Conservation (phyloP, 2,329 filamentous ascomycete genomes). For the Myriosclerotinia duriaeana region DNA sequence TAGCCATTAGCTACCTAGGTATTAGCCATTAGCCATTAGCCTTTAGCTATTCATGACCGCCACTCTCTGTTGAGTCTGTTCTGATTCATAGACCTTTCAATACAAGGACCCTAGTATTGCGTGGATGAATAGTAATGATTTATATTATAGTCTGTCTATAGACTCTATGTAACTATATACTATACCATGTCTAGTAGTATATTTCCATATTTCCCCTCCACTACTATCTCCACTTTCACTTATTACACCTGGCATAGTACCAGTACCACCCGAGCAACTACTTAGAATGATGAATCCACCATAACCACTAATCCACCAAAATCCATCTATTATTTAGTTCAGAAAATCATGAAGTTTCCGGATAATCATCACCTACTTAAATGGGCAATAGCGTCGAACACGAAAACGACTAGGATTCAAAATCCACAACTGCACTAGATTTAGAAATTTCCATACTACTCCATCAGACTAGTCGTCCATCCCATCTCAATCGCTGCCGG, state of each 20-base stretch:
- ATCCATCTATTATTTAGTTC: slow-evolving; percentile 6
- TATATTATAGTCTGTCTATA: too few species aligned
- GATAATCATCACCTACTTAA: slow-evolving; percentile 20
- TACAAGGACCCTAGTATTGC: slow-evolving; percentile 17
- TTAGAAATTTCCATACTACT: slow-evolving; percentile 28
- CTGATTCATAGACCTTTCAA: neutral
- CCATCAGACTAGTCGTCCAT: slow-evolving; percentile 21
- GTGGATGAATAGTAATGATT: neutral
- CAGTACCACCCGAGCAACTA: slow-evolving; percentile 6
- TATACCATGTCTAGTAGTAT: slow-evolving; percentile 15
- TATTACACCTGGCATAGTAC: slow-evolving; percentile 13
- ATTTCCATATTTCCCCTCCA: slow-evolving; percentile 2
- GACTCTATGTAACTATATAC: too few species aligned
- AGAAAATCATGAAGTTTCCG: slow-evolving; percentile 12
- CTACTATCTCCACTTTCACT: slow-evolving; percentile 1
- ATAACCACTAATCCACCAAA: slow-evolving; percentile 13
- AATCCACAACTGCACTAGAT: slow-evolving; percentile 24
- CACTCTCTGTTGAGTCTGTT: neutral
- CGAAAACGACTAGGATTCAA: slow-evolving; percentile 21
- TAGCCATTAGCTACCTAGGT: too few species aligned
- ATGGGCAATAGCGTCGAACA: slow-evolving; percentile 25
- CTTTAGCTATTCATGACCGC: slow-evolving; percentile 16
- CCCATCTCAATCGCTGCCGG: slow-evolving; percentile 28
- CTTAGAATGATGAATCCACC: slow-evolving; percentile 5
- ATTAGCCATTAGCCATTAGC: too few species aligned